Conservation (phyloP, 108 stramenopile species). For the Fistulifera pelliculosa region DNA sequence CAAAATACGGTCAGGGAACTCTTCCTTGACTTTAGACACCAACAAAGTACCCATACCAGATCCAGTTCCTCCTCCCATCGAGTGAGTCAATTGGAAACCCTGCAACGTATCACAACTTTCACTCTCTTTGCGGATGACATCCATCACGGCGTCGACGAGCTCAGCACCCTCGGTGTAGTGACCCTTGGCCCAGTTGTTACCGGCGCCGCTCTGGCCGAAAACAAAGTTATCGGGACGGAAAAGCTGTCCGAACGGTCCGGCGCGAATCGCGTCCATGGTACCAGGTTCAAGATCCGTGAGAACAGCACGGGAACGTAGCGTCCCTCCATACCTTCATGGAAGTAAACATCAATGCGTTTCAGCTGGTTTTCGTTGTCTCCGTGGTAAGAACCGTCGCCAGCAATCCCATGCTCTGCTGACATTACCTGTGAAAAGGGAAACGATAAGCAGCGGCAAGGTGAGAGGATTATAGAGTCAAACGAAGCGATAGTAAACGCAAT, state of each 20-base stretch:
- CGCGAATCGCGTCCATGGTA: conserved; percentile 86
- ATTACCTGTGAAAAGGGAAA: conserved; percentile 49
- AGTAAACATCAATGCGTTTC: conserved; percentile 78
- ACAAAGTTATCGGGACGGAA: conserved; percentile 97
- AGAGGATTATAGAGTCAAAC: too few species aligned
- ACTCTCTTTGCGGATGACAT: conserved; percentile 90
- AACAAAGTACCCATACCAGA: conserved; percentile 93
- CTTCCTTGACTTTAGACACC: conserved; percentile 93
- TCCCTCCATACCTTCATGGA: conserved; percentile 80
- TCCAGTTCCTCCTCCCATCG: conserved; percentile 90
- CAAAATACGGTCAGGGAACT: conserved; percentile 92
- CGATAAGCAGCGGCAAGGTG: too few species aligned
- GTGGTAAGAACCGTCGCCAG: conserved; percentile 41
- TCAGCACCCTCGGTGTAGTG: conserved; percentile 97
- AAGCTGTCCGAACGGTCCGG: conserved; percentile 62
- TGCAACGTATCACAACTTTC: conserved; percentile 86
- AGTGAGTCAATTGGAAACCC: conserved; percentile 88
- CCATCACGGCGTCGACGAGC: conserved; percentile 91
- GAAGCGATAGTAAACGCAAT: too few species aligned
- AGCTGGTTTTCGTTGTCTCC: conserved; percentile 74
- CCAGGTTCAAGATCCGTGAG: conserved; percentile 90
- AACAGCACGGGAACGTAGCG: conserved; percentile 88
- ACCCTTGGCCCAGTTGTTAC: conserved; percentile 95
- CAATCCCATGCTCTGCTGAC: conserved; percentile 84
- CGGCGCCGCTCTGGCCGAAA: conserved; percentile 87